Conservation (phyloP, 2,329 filamentous ascomycete species). For the Trichoderma brevicompactum region DNA sequence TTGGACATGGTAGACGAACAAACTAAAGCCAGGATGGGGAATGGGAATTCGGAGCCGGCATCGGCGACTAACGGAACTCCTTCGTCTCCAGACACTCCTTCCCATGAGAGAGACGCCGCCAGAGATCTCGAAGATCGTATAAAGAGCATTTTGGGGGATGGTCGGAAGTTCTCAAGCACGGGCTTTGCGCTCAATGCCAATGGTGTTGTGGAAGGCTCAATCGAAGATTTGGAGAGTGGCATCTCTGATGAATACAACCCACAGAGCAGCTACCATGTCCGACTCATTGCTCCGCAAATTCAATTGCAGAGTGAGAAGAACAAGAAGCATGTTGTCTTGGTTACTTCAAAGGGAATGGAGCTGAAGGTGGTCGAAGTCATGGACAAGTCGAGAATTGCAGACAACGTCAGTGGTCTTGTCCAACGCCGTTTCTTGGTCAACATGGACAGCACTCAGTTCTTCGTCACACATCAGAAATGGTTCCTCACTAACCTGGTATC, state of each 20-base stretch:
- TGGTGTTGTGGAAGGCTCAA: slow-evolving; percentile 47
- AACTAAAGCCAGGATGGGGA: slow-evolving; percentile 64
- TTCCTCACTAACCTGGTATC: slow-evolving; percentile 83
- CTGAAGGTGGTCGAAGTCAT: slow-evolving; percentile 97
- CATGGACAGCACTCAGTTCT: slow-evolving; percentile 98
- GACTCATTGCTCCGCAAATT: slow-evolving; percentile 95
- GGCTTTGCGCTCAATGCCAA: slow-evolving; percentile 43
- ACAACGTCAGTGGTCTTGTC: slow-evolving; percentile 92
- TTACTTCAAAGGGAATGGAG: slow-evolving; percentile 97
- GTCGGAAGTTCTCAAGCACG: slow-evolving; percentile 71
- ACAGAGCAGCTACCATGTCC: slow-evolving; percentile 92
- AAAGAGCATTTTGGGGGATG: slow-evolving; percentile 81
- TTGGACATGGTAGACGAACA: slow-evolving; percentile 97
- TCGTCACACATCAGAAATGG: slow-evolving; percentile 92
- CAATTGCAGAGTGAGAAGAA: slow-evolving; percentile 99
- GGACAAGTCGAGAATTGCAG: slow-evolving; percentile 90
- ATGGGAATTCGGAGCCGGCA: slow-evolving; percentile 38
- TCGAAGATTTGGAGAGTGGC: slow-evolving; percentile 70
- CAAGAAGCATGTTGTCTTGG: slow-evolving; percentile 91
- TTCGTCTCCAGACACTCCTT: slow-evolving; percentile 46
- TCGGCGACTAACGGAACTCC: slow-evolving; percentile 37
- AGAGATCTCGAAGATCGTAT: slow-evolving; percentile 81
- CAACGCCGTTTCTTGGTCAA: slow-evolving; percentile 91
- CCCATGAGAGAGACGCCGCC: slow-evolving; percentile 61
- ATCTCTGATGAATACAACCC: slow-evolving; percentile 87